Percentiles rank a stretch among this genome's conserved stretches.
These are phyloP conservation scores for Claviceps cyperi DNA, from an alignment of 2,329 filamentous ascomycete genomes.

Conservation along the genomic window DNA sequence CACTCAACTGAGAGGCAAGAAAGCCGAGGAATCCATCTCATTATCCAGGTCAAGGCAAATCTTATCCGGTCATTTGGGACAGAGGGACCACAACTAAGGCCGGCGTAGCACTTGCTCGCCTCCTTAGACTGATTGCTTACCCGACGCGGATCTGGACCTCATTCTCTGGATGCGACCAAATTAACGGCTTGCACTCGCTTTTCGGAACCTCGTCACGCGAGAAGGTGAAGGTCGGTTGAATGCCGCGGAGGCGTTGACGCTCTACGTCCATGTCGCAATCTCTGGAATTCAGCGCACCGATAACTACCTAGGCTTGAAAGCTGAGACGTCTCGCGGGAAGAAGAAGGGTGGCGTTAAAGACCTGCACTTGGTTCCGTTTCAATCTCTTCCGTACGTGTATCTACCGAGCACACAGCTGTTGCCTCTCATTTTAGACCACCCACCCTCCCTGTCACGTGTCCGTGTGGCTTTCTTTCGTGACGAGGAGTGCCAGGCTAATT, in stretches of 20 bases:
- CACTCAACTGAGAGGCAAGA: too few species aligned
- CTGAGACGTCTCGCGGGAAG: not conserved
- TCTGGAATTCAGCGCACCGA: not conserved
- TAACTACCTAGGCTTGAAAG: not conserved
- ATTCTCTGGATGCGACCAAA: not conserved
- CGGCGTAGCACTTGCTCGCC: not conserved
- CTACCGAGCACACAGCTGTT: too few species aligned
- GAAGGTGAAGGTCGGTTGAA: not conserved
- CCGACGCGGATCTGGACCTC: not conserved
- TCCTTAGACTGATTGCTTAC: not conserved
- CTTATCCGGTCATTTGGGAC: not conserved
- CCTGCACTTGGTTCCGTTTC: too few species aligned
- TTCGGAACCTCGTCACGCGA: not conserved
- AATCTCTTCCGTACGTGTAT: too few species aligned
- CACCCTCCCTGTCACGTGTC: not conserved
- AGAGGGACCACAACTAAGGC: not conserved
- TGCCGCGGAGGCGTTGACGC: not conserved
- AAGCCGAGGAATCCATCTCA: too few species aligned
- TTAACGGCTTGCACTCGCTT: not conserved
- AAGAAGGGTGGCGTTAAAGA: not conserved
- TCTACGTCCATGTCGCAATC: too few species aligned
- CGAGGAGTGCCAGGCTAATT: not conserved
- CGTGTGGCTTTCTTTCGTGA: not conserved
- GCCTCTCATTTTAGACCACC: too few species aligned
- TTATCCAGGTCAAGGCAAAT: too few species aligned